Base-by-base conservation (phyloP, 225 moss, liverwort and hornwort species). In the Bryum argenteum region DNA sequence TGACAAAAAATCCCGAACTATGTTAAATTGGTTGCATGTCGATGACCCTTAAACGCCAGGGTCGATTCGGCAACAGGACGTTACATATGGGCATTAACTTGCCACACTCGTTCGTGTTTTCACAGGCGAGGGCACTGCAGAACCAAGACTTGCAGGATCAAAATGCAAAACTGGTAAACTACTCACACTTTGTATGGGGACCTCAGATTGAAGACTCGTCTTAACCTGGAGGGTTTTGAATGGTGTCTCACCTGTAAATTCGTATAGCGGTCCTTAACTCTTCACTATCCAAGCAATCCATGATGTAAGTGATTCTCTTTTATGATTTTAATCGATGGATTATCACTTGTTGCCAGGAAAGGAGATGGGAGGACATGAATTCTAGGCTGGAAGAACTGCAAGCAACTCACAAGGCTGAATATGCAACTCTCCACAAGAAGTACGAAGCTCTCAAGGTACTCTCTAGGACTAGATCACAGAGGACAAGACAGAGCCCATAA, bases 81-180 rank as follows among this genome's bases (percentile, higher is more conserved):
- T 45, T 45, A 11, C 11, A 8, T n/a, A 9, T 58, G 51, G 42
- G 38, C 10, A 21, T 3, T 54, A 39, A 14, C 53, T 44, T 52
- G 43, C 37, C 57, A 24, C 67, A 14, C 38, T 9, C 37, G 9
- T 17, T 63, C 53, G 54, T 68, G 10, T 18, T 38, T 61, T 9
- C 50, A 68, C 79, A 87, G 87, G 87, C 84, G 28, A 81, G 87
- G 77, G 79, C 70, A 56, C 50, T 81, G 66, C 83, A 84, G 69
- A 79, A 81, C 58, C 81, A 84, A 74, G 87, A 87, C 60, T 67
- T 87, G 12, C 76, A 61, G 67, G 79, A 84, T 71, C 87, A 84
- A 61, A 84, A 83, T 10, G 74, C 61, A 51, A 87, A 81, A 44
- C 68, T 87, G 84, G 87, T 87, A 79, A 12, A 3, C 15, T 39